Percentiles rank a stretch among this genome's conserved stretches.
These are phyloP conservation scores for Lobosporangium transversale DNA, from an alignment of 192 early-diverging fungal species.

Conservation along the genomic window DNA sequence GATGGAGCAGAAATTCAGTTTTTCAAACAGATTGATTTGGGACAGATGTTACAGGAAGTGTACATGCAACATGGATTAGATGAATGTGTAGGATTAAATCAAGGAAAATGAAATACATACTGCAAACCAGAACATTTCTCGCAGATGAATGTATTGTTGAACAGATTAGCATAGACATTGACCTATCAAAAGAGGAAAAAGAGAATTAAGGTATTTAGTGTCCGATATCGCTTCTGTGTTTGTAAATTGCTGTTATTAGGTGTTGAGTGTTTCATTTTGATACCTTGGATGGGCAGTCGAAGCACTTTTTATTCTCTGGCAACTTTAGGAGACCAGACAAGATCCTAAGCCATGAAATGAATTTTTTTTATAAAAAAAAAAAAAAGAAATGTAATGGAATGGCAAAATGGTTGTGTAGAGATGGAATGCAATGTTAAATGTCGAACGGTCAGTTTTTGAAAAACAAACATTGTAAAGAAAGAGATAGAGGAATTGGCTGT, in stretches of 20 bases:
- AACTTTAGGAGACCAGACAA: slow-evolving; percentile 50
- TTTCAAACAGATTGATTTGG: too few species aligned
- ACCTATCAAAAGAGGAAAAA: slow-evolving; percentile 36
- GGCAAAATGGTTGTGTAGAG: not conserved
- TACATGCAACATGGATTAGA: too few species aligned
- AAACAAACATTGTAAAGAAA: not conserved
- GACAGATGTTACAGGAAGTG: too few species aligned
- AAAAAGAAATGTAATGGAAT: not conserved
- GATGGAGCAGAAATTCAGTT: too few species aligned
- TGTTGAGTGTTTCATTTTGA: not conserved
- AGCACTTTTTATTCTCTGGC: slow-evolving; percentile 65
- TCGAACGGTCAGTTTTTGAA: not conserved
- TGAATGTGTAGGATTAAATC: too few species aligned
- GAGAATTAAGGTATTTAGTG: not conserved
- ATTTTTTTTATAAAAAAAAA: not conserved
- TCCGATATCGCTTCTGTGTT: not conserved
- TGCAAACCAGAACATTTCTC: slow-evolving; percentile 65
- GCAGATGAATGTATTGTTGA: slow-evolving; percentile 64
- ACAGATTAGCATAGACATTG: slow-evolving; percentile 65
- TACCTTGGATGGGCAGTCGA: slow-evolving; percentile 64
- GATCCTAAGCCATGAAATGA: slow-evolving; percentile 17
- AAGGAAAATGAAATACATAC: slow-evolving; percentile 48
- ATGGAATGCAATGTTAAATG: not conserved
- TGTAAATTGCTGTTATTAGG: not conserved
- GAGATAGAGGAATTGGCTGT: not conserved